Evolutionary conservation across 306 rosid genomes (phyloP).

Genomic region (Coriaria nepalensis): DNA sequence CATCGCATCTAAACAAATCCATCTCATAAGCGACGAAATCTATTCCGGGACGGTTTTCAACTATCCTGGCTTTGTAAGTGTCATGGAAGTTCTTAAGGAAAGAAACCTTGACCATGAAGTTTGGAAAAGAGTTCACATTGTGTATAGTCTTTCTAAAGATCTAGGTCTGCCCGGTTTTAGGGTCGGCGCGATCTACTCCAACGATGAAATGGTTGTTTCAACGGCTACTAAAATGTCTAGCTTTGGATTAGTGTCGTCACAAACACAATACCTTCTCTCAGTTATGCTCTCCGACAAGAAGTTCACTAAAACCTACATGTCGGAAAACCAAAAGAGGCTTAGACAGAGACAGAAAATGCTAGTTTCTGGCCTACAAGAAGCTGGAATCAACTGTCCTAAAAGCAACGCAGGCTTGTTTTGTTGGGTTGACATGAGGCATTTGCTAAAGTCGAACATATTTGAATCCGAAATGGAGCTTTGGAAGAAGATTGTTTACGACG

Average conservation of each 20-base stretch:
- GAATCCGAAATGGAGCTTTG: constrained; percentile 67
- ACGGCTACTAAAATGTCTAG: constrained; percentile 81
- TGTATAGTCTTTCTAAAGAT: constrained; percentile 63
- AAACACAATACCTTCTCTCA: constrained; percentile 51
- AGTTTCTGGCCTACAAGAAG: constrained; percentile 33
- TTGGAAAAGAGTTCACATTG: constrained; percentile 33
- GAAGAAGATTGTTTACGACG: constrained; percentile 35
- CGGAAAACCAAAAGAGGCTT: constrained; percentile 33
- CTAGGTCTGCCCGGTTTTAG: constrained; percentile 63
- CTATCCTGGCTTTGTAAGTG: constrained; percentile 35
- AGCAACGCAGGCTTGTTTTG: constrained; percentile 70
- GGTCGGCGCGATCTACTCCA: constrained; percentile 64
- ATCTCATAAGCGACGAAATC: constrained; percentile 64
- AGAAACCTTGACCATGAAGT: constrained; percentile 7
- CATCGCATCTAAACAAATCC: constrained; percentile 27
- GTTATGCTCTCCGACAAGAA: constrained; percentile 35
- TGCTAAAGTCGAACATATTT: constrained; percentile 30
- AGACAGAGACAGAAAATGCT: constrained; percentile 31
- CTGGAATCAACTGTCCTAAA: constrained; percentile 39
- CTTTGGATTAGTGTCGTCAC: constrained; percentile 65
- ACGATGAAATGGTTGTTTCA: constrained; percentile 29
- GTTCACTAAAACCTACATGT: constrained; percentile 27
- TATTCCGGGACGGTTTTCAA: constrained; percentile 61
- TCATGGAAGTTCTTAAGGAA: constrained; percentile 22
- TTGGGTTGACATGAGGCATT: constrained; percentile 71